Evolutionary conservation across 1,284 basidiomycete species (phyloP).

Genomic region (Tilletia indica): DNA sequence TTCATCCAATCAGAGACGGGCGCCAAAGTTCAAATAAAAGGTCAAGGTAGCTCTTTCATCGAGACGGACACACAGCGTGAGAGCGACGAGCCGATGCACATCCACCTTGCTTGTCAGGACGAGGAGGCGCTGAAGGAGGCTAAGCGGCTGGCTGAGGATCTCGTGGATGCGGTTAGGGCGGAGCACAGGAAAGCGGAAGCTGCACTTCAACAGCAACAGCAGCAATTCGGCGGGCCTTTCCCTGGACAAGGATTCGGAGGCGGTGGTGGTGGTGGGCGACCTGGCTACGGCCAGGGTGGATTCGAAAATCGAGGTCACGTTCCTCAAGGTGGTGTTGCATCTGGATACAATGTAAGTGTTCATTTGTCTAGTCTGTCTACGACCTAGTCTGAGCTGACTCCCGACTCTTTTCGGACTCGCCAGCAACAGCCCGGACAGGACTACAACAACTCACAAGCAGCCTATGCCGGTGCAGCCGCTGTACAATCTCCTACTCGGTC

Average conservation of each 20-base stretch:
- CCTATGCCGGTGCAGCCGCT: neutral
- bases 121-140: slow-evolving; percentile 43
- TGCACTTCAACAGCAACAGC: neutral
- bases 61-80: slow-evolving; percentile 90
- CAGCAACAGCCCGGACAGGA: neutral
- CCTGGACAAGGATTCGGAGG: neutral
- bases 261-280: neutral
- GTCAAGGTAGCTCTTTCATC: slow-evolving; percentile 87
- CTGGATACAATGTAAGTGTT: neutral
- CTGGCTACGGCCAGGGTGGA: too few relatives aligned
- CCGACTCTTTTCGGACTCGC: neutral
- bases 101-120: slow-evolving; percentile 45
- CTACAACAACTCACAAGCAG: neutral
- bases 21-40: slow-evolving; percentile 97
- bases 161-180: slow-evolving; percentile 46
- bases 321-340: too few relatives aligned
- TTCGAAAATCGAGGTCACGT: too few relatives aligned
- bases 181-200: slow-evolving; percentile 49
- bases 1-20: slow-evolving; percentile 96
- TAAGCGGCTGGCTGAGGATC: slow-evolving; percentile 43
- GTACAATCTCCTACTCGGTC: neutral
- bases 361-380: neutral
- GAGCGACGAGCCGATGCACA: slow-evolving; percentile 83
- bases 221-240: neutral
- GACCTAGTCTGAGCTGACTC: neutral